phyloP scores from a whole-genome alignment of 495 filamentous ascomycete genomes.

The Aspergillus ostianus region DNA sequence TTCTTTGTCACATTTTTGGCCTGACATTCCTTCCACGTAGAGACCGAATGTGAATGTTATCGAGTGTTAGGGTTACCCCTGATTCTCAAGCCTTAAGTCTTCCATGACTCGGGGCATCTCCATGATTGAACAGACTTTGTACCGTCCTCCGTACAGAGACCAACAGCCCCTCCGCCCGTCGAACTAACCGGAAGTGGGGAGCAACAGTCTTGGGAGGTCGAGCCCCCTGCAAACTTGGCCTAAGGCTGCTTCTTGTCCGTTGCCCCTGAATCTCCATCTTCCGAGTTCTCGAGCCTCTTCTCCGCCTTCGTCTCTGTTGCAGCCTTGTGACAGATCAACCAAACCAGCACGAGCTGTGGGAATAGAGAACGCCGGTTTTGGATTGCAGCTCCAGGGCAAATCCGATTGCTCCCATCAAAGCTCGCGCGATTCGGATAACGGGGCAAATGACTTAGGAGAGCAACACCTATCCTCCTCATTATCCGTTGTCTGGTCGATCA shows the following conservation, averaged over 20 bases:
- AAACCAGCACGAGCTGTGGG: not conserved
- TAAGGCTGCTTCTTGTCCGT: conserved; percentile 15
- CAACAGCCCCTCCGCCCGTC: not conserved
- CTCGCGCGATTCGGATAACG: not conserved
- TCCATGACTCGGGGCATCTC: too few relatives aligned
- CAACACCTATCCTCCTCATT: not conserved
- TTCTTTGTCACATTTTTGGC: not conserved
- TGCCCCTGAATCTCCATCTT: conserved; percentile 29
- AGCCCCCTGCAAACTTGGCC: not conserved
- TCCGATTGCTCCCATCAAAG: not conserved
- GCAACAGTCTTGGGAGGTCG: conserved; percentile 5
- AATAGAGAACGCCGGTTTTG: not conserved
- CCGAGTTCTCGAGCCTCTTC: conserved; percentile 2
- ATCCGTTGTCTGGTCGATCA: conserved; percentile 23
- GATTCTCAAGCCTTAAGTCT: too few relatives aligned
- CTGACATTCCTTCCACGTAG: not conserved
- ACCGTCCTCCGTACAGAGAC: too few relatives aligned
- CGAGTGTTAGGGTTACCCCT: too few relatives aligned
- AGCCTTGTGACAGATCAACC: not conserved
- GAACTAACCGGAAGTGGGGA: conserved; percentile 18
- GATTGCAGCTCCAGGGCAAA: not conserved
- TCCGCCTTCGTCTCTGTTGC: not conserved
- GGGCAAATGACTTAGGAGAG: not conserved
- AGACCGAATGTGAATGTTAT: not conserved
- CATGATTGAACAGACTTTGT: too few relatives aligned